Base-by-base conservation (phyloP, 2,329 filamentous ascomycete genomes). In the Hymenoscyphus infarciens region DNA sequence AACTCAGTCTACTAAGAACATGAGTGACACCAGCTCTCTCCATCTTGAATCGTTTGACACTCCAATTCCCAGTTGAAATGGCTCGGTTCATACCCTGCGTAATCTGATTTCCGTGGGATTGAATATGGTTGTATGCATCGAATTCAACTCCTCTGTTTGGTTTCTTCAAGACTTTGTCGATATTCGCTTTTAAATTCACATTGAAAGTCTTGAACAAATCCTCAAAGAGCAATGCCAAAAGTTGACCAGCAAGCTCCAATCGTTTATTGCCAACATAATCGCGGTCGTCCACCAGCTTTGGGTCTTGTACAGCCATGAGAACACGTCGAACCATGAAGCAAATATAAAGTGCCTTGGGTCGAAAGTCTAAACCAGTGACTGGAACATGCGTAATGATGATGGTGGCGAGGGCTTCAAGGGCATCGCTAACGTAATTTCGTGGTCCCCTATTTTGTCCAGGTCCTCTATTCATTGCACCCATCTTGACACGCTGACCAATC, bases 181-280 rank as follows among this genome's bases (percentile, higher is more conserved):
- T 94, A 68, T 90, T 94, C 78, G 91, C 86, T 76, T 96, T 97
- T 74, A 99, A 87, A 69, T 95, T 89, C 63, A 85, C 85, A 71
- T 91, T 90, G 76, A 97, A 97, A 64, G 91, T 90, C 79, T 99
- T 99, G 85, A 99, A 99, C 64, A 97, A 78, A 81, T 99, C 96
- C 76, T 99, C 96, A 69, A 99, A 99, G 0, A 99, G 82, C 0
- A 99, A 82, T 2, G 95, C 93, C 65, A 99, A 79, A 74, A 99
- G 87, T 77, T 98, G 95, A 0, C 95, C 95, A 60, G 96, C 96
- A 77, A 99, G 77, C 76, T 99, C 95, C 53, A 99, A 81, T 64
- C 95, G 87, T 78, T 99, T 99, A 79, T 99, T 99, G 68, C 95
- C 95, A 33, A 99, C 92, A 72, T 98, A 99, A 77, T 99, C 96